phyloP scores from a whole-genome alignment of 1,284 basidiomycete genomes.

The Ganoderma sp. region DNA sequence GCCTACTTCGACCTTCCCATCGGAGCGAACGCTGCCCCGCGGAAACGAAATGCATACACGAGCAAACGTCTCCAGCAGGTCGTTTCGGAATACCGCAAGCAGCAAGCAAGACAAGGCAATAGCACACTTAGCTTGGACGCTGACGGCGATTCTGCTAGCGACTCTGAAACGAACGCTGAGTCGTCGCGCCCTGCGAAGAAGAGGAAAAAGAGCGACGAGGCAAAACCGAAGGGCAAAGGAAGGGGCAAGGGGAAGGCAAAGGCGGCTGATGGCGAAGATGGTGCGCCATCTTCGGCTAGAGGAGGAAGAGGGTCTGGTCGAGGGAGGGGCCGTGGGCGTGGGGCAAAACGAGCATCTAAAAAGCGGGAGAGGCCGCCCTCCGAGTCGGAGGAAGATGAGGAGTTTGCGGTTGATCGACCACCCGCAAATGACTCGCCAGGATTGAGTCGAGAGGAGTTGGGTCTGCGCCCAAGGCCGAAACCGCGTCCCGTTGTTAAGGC shows the following conservation, averaged over 20 bases:
- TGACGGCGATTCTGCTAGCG: constrained; percentile 12
- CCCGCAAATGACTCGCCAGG: constrained; percentile 5
- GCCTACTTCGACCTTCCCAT: constrained; percentile 66
- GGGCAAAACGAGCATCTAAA: constrained; percentile 33
- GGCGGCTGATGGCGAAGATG: not conserved
- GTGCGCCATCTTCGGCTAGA: not conserved
- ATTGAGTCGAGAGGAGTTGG: constrained; percentile 26
- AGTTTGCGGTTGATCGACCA: constrained; percentile 26
- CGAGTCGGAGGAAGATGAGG: constrained; percentile 39
- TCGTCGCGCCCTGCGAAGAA: constrained; percentile 37
- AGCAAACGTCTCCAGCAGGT: constrained; percentile 92
- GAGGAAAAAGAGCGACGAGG: constrained; percentile 40
- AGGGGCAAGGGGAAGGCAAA: constrained; percentile 30
- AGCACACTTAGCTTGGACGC: constrained; percentile 33
- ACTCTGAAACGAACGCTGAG: constrained; percentile 17
- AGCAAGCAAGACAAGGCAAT: constrained; percentile 41
- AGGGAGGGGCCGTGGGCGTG: constrained; percentile 26
- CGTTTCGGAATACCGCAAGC: constrained; percentile 81
- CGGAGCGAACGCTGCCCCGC: constrained; percentile 74
- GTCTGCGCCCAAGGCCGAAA: constrained; percentile 29
- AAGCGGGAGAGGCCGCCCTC: constrained; percentile 31
- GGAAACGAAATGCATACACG: constrained; percentile 79
- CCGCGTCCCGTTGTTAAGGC: constrained; percentile 24
- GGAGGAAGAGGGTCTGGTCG: constrained; percentile 27
- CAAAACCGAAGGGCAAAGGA: constrained; percentile 35